These are phyloP conservation scores for Lizonia empirigonia DNA, from an alignment of 2,329 filamentous ascomycete species.

Conservation along the genomic window DNA sequence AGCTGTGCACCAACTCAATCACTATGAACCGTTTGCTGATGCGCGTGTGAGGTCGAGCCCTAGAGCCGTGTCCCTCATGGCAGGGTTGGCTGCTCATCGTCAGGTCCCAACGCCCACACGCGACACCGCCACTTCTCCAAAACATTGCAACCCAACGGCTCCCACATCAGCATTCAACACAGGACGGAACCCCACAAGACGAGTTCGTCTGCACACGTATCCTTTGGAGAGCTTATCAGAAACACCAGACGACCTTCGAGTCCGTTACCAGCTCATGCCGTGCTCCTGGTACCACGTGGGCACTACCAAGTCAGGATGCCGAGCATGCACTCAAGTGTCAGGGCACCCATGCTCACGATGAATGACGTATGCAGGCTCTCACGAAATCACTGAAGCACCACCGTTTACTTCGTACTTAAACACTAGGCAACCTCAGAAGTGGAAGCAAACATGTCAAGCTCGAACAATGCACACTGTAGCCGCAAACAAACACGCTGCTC, in stretches of 20 bases:
- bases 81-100: not conserved
- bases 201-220: not conserved
- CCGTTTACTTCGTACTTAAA: not conserved
- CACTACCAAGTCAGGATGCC: not conserved
- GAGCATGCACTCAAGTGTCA: slow-evolving; percentile 2
- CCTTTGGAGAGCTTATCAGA: too few species aligned
- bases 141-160: slow-evolving; percentile 6
- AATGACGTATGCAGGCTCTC: not conserved
- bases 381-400: not conserved
- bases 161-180: not conserved
- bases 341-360: slow-evolving; percentile 5
- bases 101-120: slow-evolving; percentile 14
- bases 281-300: slow-evolving; percentile 2
- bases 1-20: not conserved
- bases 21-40: not conserved
- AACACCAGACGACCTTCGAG: not conserved
- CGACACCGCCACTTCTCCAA: slow-evolving; percentile 10
- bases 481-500: not conserved
- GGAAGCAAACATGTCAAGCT: not conserved
- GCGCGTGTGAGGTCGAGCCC: not conserved
- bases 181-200: not conserved
- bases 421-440: not conserved
- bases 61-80: not conserved
- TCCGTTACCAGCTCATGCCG: not conserved
- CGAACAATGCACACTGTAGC: not conserved